phyloP scores from a whole-genome alignment of 441 rosid genomes.

The Populus trichocarpa region DNA sequence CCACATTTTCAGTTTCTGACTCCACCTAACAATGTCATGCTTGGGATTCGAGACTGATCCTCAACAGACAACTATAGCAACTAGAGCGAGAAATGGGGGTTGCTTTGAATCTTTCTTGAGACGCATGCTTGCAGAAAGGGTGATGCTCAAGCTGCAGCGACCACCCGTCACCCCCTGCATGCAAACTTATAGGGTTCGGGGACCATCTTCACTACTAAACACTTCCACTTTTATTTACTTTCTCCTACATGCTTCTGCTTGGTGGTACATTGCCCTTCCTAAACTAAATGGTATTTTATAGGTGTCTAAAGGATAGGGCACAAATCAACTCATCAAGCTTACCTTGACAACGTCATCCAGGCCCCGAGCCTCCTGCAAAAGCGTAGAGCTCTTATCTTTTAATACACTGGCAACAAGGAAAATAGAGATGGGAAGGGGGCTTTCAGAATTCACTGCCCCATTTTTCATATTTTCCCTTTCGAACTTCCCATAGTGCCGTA shows the following conservation, averaged over 20 bases:
- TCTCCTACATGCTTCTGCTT: background rate
- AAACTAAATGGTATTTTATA: background rate
- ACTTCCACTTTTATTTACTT: background rate
- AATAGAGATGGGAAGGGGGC: conserved; percentile 86
- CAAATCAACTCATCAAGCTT: conserved; percentile 20
- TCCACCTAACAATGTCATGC: background rate
- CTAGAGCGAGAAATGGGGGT: background rate
- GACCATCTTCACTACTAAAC: background rate
- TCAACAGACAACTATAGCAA: background rate
- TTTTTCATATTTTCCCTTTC: conserved; percentile 85
- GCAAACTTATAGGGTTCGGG: no score
- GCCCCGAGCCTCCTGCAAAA: conserved; percentile 80
- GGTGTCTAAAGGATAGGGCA: background rate
- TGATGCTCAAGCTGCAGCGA: background rate
- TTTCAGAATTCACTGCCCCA: conserved; percentile 45
- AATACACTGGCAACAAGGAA: conserved; percentile 95
- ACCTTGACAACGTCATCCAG: conserved; percentile 97
- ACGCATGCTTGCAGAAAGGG: background rate
- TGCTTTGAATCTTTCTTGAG: background rate
- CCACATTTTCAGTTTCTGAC: background rate
- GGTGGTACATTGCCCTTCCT: background rate
- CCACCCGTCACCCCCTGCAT: background rate
- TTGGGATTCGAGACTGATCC: background rate
- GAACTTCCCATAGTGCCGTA: conserved; percentile 71
- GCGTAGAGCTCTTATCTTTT: conserved; percentile 82